Evolutionary conservation across 495 filamentous ascomycete species (phyloP), one percentile per base, ranked within the genome.

Genomic region (Hamigera avellanea): DNA sequence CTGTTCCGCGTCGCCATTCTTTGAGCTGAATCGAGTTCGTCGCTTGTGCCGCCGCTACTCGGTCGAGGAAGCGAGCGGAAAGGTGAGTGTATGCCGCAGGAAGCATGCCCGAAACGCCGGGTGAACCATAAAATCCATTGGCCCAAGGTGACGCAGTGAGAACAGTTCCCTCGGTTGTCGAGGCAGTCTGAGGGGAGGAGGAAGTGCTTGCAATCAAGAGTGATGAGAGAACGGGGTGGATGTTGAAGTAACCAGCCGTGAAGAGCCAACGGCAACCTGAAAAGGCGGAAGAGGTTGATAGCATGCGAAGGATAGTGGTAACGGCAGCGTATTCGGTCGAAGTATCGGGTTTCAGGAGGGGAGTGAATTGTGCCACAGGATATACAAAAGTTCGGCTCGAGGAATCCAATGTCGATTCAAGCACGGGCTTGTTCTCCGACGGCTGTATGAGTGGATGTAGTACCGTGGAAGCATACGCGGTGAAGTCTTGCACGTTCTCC

Each of bases 191-290:
- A 13, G 56, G 45, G 21, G 57, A 46, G 3, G 48, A 36, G 14
- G 62, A 62, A 8, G 61, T 66, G 38, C 63, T 86, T 13, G 70
- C 62, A 13, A 99, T 74, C 1, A 96, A 63, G 3, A 94, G 70
- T 32, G 78, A 69, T 12, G 82, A 87, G 6, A 95, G 72, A 1
- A 75, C 70, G 2, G 88, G 78, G 26, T 85, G 83, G 33, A 91
- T 93, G 59, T 99, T 98, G 67, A 98, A 98, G 57, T 98, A 98
- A 18, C 91, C 91, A 2, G 91, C 89, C 14, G 91, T 96, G 59
- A 98, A 96, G 10, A 85, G 85, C 88, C 91, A 96, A 25, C 71
- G 76, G 3, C 81, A 81, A 23, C 72, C 67, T 25, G 65, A 56
- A 48, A 81, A 82, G 14, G 69, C 59, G 1, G 78, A 66, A 6